phyloP scores from a whole-genome alignment of 2,329 filamentous ascomycete species.

The Beauveria medogensis region DNA sequence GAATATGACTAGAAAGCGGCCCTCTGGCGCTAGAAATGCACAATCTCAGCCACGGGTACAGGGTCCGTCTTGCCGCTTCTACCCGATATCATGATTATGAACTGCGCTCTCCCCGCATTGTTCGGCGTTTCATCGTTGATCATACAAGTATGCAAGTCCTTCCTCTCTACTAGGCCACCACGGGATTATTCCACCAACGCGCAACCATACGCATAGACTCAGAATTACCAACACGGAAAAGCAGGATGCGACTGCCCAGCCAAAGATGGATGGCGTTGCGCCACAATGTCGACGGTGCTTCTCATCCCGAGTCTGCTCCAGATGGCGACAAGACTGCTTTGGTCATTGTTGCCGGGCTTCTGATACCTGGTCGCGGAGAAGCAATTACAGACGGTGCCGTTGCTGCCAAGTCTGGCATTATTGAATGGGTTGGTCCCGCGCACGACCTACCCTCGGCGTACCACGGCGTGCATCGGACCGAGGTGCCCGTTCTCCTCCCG shows the following conservation, averaged over 20 bases:
- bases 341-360: slow-evolving; percentile 24
- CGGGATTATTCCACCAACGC: neutral
- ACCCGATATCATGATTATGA: neutral
- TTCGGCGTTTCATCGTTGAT: neutral
- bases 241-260: neutral
- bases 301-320: neutral
- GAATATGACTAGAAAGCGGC: neutral
- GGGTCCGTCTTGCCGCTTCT: neutral
- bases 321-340: neutral
- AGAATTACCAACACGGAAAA: neutral
- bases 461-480: slow-evolving; percentile 18
- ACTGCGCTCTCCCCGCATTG: neutral
- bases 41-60: neutral
- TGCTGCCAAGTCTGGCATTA: slow-evolving; percentile 29
- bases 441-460: slow-evolving; percentile 25
- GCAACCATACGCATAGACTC: neutral
- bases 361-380: slow-evolving; percentile 40
- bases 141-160: too few relatives aligned
- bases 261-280: neutral
- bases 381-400: slow-evolving; percentile 32
- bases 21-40: neutral
- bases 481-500: slow-evolving; percentile 36
- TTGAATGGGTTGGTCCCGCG: slow-evolving; percentile 31
- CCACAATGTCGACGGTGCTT: neutral
- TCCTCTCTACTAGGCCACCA: neutral